Percentiles rank a stretch among this genome's conserved stretches.
Evolutionary conservation across 2,329 filamentous ascomycete species (phyloP).

Genomic region (Verticillium klebahnii): DNA sequence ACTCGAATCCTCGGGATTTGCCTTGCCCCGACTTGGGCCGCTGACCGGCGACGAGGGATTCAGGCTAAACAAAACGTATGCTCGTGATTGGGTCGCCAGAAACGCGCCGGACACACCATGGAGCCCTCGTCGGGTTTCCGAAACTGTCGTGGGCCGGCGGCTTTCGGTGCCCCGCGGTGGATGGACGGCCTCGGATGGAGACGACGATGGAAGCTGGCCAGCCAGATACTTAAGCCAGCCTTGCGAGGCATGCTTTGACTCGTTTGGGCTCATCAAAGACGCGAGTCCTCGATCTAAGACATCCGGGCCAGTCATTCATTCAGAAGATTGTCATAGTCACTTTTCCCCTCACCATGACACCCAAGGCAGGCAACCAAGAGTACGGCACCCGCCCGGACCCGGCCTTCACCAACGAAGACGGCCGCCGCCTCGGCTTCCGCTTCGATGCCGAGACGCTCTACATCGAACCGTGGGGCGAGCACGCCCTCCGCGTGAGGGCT

Average conservation of each 20-base stretch:
- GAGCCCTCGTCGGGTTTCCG: neutral
- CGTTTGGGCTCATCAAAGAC: neutral
- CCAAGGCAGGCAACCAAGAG: slow-evolving; percentile 7
- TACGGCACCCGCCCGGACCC: slow-evolving; percentile 7
- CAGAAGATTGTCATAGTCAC: too few species aligned
- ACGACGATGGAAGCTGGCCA: neutral
- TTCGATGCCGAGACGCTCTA: slow-evolving; percentile 40
- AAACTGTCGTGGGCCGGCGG: neutral
- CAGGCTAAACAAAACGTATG: neutral
- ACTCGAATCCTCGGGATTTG: neutral
- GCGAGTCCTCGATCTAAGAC: neutral
- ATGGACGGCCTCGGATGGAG: neutral
- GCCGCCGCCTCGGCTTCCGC: slow-evolving; percentile 18
- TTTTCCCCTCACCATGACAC: neutral
- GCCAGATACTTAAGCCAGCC: neutral
- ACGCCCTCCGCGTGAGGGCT: slow-evolving; percentile 41
- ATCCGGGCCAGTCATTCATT: neutral
- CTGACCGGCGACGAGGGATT: neutral
- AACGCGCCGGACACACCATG: neutral
- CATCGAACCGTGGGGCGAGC: slow-evolving; percentile 42
- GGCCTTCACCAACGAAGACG: slow-evolving; percentile 10
- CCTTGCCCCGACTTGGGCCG: neutral
- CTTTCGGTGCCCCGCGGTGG: neutral
- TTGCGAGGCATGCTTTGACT: neutral
- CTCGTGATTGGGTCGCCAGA: neutral